Conservation (phyloP, 768 basidiomycete genomes). For the Phaffia tasmanica region DNA sequence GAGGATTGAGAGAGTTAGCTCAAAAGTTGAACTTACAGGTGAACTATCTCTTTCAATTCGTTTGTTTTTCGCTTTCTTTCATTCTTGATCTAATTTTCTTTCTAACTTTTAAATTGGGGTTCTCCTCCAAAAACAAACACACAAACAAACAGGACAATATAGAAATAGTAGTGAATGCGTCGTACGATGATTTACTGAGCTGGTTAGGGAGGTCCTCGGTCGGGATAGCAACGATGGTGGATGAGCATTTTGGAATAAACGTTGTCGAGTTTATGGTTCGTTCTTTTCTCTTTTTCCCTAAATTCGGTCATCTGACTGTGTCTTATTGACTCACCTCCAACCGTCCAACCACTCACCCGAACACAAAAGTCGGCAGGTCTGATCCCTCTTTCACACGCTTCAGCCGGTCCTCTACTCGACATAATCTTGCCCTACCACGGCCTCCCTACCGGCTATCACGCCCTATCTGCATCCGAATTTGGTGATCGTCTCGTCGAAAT, state of each 20-base stretch:
- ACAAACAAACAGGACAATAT: slow-evolving; percentile 49
- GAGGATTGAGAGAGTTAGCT: slow-evolving; percentile 50
- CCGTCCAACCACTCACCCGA: not conserved
- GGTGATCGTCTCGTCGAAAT: slow-evolving; percentile 56
- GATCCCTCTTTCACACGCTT: slow-evolving; percentile 82
- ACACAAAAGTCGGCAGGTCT: slow-evolving; percentile 71
- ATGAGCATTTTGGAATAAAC: slow-evolving; percentile 98
- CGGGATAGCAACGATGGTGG: slow-evolving; percentile 90
- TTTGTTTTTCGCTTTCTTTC: not conserved
- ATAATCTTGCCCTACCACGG: slow-evolving; percentile 67
- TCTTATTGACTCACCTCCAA: slow-evolving; percentile 54
- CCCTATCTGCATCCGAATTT: slow-evolving; percentile 53
- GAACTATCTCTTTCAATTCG: no score
- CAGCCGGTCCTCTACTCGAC: slow-evolving; percentile 81
- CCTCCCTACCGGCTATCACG: slow-evolving; percentile 59
- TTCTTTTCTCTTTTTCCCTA: slow-evolving; percentile 43
- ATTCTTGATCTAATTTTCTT: not conserved
- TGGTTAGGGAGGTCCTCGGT: slow-evolving; percentile 67
- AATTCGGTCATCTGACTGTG: slow-evolving; percentile 64
- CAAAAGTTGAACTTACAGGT: slow-evolving; percentile 57
- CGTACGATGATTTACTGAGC: slow-evolving; percentile 56
- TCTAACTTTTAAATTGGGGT: not conserved
- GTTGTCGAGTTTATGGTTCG: slow-evolving; percentile 93
- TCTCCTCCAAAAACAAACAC: not conserved
- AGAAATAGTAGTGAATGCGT: slow-evolving; percentile 70